Evolutionary conservation across 345 rosid genomes (phyloP), one percentile per base, ranked within the genome.

Genomic region (Eutrema heterophyllum): DNA sequence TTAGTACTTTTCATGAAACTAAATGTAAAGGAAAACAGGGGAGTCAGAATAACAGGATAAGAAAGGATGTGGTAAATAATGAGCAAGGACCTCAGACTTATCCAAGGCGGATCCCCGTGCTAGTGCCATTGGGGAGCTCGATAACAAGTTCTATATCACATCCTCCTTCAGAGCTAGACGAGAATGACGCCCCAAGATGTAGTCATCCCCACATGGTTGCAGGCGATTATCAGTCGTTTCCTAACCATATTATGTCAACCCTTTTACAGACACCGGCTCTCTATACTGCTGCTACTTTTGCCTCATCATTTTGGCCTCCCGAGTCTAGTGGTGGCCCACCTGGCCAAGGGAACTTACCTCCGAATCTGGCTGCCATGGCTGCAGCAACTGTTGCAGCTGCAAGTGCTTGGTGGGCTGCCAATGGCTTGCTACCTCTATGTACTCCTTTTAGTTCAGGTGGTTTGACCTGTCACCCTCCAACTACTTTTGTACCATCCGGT

Each of bases 321-420:
- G 39, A 38, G 4, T 41, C 49, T 52, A 36, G 66, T 63, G 70
- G 80, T 53, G 45, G 64, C 59, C 77, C 76, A 69, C 67, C 84
- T 55, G 59, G 77, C 54, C 89, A 79, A 67, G 78, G 80, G 71
- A 83, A 74, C 81, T 76, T 86, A 63, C 78, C 81, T 67, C 85
- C 96, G 15, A 79, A 86, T 81, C 73, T 86, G 85, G 85, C 91
- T 58, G 89, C 91, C 53, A 79, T 93, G 76, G 96, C 89, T 53
- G 94, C 89, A 73, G 90, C 98, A 59, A 93, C 94, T 46, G 94
- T 93, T 54, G 92, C 96, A 50, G 98, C 98, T 77, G 98, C 98
- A 71, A 84, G 89, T 75, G 96, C 98, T 35, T 93, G 98, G 98
- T 93, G 98, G 98, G 90, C 94, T 26, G 92, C 98, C 58, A 92